Evolutionary conservation across 371 early-diverging fungal genomes (phyloP).

Genomic region (Nematocida major): DNA sequence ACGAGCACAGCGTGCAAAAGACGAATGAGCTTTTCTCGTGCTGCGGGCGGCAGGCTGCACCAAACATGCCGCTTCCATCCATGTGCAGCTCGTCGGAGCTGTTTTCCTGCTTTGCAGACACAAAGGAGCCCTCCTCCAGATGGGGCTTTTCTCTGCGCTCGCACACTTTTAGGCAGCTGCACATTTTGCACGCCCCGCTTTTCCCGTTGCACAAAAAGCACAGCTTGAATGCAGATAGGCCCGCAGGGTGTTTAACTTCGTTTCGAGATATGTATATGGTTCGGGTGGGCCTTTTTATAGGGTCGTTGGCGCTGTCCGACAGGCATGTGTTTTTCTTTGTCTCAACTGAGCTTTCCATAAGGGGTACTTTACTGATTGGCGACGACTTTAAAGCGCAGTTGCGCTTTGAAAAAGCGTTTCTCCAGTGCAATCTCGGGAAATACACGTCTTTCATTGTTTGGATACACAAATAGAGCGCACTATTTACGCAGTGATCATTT

Average conservation of each 20-base stretch:
- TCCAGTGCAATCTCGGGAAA: background rate
- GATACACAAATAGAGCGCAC: conserved; percentile 33
- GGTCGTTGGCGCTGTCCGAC: background rate
- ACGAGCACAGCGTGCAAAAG: background rate
- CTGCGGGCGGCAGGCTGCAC: background rate
- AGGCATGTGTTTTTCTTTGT: background rate
- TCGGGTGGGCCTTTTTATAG: conserved; percentile 11
- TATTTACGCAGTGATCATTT: conserved; percentile 17
- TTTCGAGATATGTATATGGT: background rate
- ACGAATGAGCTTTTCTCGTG: background rate
- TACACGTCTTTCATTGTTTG: background rate
- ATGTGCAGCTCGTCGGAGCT: background rate
- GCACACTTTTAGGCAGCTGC: background rate
- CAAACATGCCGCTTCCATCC: background rate
- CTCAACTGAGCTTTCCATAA: conserved; percentile 28
- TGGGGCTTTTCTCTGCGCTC: background rate
- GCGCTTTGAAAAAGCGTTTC: background rate
- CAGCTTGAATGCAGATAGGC: background rate
- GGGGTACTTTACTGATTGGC: conserved; percentile 22
- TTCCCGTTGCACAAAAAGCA: background rate
- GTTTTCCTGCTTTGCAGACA: background rate
- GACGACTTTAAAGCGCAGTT: background rate
- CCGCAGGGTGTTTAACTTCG: too few species aligned
- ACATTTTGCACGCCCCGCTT: background rate
- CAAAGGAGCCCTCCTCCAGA: background rate